These are phyloP conservation scores for Ministeria vibrans DNA, from an alignment of 78 protist genomes.

Conservation along the genomic window DNA sequence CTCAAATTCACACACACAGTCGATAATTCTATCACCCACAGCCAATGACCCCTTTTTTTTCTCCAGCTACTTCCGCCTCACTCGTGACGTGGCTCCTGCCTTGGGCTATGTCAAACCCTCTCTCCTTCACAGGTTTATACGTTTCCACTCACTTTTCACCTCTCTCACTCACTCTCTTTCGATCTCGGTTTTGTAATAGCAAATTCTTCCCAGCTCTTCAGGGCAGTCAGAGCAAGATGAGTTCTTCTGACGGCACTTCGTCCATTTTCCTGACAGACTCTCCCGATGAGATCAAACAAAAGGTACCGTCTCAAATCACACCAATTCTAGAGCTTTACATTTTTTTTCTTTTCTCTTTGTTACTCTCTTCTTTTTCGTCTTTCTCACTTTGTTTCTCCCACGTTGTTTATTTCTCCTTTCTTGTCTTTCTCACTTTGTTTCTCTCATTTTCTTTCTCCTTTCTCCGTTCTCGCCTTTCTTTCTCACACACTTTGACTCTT, in stretches of 20 bases:
- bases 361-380: neutral
- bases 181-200: too few species aligned
- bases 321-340: neutral
- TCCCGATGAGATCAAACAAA: conserved; percentile 71
- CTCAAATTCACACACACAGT: neutral
- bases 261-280: conserved; percentile 93
- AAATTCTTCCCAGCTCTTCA: conserved; percentile 95
- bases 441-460: neutral
- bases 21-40: neutral
- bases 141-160: too few species aligned
- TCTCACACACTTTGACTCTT: neutral
- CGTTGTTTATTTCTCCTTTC: neutral
- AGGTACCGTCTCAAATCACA: conserved; percentile 25
- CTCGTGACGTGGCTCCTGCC: conserved; percentile 93
- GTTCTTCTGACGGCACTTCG: conserved; percentile 65
- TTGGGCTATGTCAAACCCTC: conserved; percentile 88
- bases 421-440: neutral
- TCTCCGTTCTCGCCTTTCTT: neutral
- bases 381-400: neutral
- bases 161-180: too few species aligned
- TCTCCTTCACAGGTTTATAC: conserved; percentile 82
- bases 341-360: neutral
- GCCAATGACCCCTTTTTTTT: neutral
- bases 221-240: conserved; percentile 77
- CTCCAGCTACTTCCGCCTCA: conserved; percentile 94